Evolutionary conservation across 1,139 yeast species (phyloP).

Genomic region (Taphrina populina): DNA sequence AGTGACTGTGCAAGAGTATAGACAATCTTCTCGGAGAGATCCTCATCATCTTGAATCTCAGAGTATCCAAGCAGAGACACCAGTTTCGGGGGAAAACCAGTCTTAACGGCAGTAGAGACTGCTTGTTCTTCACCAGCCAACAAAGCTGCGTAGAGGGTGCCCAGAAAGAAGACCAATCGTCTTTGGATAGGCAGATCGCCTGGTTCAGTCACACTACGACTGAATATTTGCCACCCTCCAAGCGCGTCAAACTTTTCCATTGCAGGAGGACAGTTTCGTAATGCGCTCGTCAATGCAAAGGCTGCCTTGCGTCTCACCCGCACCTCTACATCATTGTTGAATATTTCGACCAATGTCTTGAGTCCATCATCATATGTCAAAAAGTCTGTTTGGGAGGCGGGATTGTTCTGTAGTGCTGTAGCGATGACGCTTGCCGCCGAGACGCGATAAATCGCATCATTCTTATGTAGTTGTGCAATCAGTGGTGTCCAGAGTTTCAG

Average conservation of each 20-base stretch:
- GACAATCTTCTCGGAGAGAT: constrained; percentile 25
- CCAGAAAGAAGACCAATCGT: constrained; percentile 29
- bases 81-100: constrained; percentile 26
- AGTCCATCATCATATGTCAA: constrained; percentile 53
- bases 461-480: constrained; percentile 53
- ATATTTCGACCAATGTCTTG: constrained; percentile 50
- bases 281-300: constrained; percentile 70
- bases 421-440: constrained; percentile 75
- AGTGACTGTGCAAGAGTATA: constrained; percentile 11
- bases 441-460: constrained; percentile 53
- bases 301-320: constrained; percentile 61
- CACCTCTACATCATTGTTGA: constrained; percentile 44
- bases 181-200: constrained; percentile 10
- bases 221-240: constrained; percentile 63
- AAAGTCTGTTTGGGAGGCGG: constrained; percentile 56
- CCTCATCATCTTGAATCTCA: constrained; percentile 24
- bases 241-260: constrained; percentile 56
- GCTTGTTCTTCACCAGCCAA: background rate
- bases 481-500: constrained; percentile 76
- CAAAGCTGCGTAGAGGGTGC: constrained; percentile 14
- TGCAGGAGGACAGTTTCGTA: constrained; percentile 68
- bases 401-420: constrained; percentile 89
- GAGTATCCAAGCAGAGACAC: constrained; percentile 3
- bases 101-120: constrained; percentile 9
- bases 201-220: constrained; percentile 32